A percentile compares a stretch with the other conserved stretches of the same genome.
phyloP scores from a whole-genome alignment of 2,329 filamentous ascomycete species.

The Sclerotinia borealis region DNA sequence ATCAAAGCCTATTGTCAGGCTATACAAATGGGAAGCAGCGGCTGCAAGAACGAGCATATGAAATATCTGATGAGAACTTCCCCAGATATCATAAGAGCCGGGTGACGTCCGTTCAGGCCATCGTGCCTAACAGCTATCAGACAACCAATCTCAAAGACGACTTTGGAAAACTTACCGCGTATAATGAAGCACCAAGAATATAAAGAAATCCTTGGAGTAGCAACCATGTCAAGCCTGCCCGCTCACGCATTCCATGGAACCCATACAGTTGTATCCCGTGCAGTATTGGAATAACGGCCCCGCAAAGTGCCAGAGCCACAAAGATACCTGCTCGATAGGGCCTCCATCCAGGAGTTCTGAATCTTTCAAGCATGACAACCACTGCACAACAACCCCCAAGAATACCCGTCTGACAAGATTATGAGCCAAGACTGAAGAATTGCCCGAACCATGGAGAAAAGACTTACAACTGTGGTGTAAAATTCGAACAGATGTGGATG shows the following conservation, averaged over 20 bases:
- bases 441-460: not conserved
- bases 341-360: slow-evolving; percentile 77
- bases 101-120: slow-evolving; percentile 78
- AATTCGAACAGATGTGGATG: slow-evolving; percentile 55
- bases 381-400: slow-evolving; percentile 71
- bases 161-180: slow-evolving; percentile 56
- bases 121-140: slow-evolving; percentile 48
- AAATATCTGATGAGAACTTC: slow-evolving; percentile 93
- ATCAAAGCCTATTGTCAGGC: slow-evolving; percentile 79
- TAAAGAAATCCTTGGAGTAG: slow-evolving; percentile 77
- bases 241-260: slow-evolving; percentile 54
- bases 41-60: slow-evolving; percentile 83
- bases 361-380: slow-evolving; percentile 74
- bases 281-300: slow-evolving; percentile 70
- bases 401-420: slow-evolving; percentile 57
- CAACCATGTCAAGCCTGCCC: slow-evolving; percentile 78
- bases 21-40: slow-evolving; percentile 73
- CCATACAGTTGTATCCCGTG: slow-evolving; percentile 70
- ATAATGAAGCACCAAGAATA: slow-evolving; percentile 77
- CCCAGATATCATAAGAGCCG: slow-evolving; percentile 81
- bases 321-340: slow-evolving; percentile 88
- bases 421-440: slow-evolving; percentile 1
- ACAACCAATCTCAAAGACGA: not conserved
- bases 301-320: slow-evolving; percentile 72
- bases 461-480: slow-evolving; percentile 53